Conservation (phyloP, 148 eudicot species). For the Amaranthus palmeri region DNA sequence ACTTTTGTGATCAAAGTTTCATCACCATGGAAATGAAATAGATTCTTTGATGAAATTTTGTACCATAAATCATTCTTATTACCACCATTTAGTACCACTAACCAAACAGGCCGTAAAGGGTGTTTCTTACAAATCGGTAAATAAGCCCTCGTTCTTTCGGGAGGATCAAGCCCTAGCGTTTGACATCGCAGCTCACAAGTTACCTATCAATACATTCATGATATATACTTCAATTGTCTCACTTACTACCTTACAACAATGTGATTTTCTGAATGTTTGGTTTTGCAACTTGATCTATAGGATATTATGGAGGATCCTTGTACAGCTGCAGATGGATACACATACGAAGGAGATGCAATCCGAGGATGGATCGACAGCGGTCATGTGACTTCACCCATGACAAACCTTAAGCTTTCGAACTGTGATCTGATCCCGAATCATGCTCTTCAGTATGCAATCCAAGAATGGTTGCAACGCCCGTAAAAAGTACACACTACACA, state of each 20-base stretch:
- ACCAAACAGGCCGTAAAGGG: too few species aligned
- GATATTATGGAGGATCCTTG: slow-evolving; percentile 82
- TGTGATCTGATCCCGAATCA: slow-evolving; percentile 67
- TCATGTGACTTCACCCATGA: slow-evolving; percentile 83
- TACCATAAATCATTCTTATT: too few species aligned
- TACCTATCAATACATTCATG: not conserved
- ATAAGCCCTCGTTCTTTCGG: not conserved
- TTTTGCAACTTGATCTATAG: slow-evolving; percentile 30
- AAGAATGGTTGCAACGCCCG: slow-evolving; percentile 60
- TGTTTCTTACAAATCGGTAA: not conserved
- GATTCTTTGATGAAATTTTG: too few species aligned
- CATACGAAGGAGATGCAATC: slow-evolving; percentile 83
- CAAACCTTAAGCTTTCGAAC: slow-evolving; percentile 64
- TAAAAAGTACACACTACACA: slow-evolving; percentile 7
- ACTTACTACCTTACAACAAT: not conserved
- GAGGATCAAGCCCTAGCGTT: not conserved
- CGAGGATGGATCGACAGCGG: slow-evolving; percentile 75
- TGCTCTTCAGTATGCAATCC: slow-evolving; percentile 75
- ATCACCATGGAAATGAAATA: too few species aligned
- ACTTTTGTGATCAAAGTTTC: too few species aligned
- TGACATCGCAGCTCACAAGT: not conserved
- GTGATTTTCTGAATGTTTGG: not conserved
- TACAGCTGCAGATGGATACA: slow-evolving; percentile 85
- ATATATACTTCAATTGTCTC: not conserved
- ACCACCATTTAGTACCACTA: too few species aligned